Percentiles rank a stretch among this genome's conserved stretches.
Conservation (phyloP, 768 basidiomycete genomes). For the Russula vinacea region DNA sequence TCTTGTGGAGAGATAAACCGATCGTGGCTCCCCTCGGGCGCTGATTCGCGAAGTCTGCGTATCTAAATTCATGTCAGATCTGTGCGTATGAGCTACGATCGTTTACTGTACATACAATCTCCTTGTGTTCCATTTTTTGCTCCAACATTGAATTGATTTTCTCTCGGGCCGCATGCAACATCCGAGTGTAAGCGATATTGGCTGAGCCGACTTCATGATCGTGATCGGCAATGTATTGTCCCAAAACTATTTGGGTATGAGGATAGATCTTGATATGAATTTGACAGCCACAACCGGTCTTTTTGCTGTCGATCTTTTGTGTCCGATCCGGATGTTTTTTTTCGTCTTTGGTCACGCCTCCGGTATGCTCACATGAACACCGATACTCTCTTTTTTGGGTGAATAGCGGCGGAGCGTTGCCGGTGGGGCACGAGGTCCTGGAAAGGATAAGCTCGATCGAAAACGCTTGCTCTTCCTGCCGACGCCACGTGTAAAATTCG, state of each 20-base stretch:
- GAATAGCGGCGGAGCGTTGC: too few relatives aligned
- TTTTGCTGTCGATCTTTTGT: neutral
- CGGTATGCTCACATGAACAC: neutral
- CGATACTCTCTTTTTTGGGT: neutral
- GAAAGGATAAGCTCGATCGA: too few relatives aligned
- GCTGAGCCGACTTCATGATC: neutral
- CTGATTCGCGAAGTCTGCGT: neutral
- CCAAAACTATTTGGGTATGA: neutral
- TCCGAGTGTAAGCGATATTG: neutral
- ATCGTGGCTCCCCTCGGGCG: neutral
- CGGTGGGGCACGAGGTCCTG: too few relatives aligned
- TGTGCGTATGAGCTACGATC: too few relatives aligned
- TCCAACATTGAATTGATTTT: neutral
- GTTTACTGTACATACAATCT: neutral
- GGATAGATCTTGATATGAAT: neutral
- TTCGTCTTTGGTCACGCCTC: neutral
- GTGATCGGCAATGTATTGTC: neutral
- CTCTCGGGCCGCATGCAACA: neutral
- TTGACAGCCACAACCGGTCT: neutral
- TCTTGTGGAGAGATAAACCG: neutral
- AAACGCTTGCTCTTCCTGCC: too few relatives aligned
- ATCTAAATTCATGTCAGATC: too few relatives aligned
- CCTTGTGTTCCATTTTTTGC: neutral
- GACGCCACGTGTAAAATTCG: too few relatives aligned
- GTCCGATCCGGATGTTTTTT: neutral